Conservation (phyloP, 2,329 filamentous ascomycete genomes). For the Phialophora expanda region DNA sequence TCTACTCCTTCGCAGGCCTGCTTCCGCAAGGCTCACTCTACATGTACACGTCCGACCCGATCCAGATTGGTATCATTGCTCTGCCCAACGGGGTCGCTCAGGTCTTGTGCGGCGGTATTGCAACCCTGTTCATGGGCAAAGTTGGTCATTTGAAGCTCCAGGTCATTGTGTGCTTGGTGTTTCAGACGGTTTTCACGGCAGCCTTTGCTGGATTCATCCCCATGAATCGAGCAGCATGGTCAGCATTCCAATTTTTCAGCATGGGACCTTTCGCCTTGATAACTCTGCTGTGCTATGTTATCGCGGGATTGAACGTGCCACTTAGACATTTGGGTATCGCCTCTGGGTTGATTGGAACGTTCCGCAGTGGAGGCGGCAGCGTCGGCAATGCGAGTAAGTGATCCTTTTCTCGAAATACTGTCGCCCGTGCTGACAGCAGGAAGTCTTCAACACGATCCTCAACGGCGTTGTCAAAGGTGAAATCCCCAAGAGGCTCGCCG, state of each 20-base stretch:
- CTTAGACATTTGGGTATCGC: slow-evolving; percentile 29
- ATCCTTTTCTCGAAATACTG: not conserved
- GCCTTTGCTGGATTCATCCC: slow-evolving; percentile 22
- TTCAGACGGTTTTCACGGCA: slow-evolving; percentile 39
- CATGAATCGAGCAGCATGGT: slow-evolving; percentile 30
- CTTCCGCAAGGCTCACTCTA: slow-evolving; percentile 53
- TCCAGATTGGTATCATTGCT: slow-evolving; percentile 51
- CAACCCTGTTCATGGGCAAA: slow-evolving; percentile 20
- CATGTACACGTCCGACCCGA: slow-evolving; percentile 49
- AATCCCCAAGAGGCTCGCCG: slow-evolving; percentile 19
- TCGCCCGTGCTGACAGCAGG: not conserved
- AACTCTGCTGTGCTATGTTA: slow-evolving; percentile 22
- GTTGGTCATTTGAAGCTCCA: slow-evolving; percentile 28
- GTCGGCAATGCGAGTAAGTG: slow-evolving; percentile 35
- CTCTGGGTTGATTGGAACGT: slow-evolving; percentile 30
- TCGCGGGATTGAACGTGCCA: slow-evolving; percentile 27
- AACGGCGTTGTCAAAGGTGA: slow-evolving; percentile 22
- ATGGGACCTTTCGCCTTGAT: slow-evolving; percentile 24
- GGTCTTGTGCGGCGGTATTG: slow-evolving; percentile 21
- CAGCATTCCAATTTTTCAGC: slow-evolving; percentile 38
- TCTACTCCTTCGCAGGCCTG: slow-evolving; percentile 53
- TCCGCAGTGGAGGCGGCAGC: slow-evolving; percentile 34
- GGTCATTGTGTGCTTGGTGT: slow-evolving; percentile 29
- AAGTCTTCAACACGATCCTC: slow-evolving; percentile 40
- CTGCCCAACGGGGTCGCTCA: slow-evolving; percentile 22